Conservation (phyloP, 345 rosid species). For the Dipteronia dyeriana region DNA sequence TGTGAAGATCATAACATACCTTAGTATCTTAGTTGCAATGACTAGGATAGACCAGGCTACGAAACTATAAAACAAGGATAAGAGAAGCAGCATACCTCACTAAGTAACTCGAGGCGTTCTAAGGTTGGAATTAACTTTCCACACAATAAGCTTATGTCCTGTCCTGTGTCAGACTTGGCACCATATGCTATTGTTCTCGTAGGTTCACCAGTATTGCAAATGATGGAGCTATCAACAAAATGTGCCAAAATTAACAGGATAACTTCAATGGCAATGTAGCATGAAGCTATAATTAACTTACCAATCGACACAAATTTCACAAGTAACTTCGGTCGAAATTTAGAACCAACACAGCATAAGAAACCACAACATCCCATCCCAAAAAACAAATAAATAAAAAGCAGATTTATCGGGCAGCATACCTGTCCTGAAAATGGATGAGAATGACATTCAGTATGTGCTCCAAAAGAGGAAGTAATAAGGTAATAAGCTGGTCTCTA, state of each 20-base stretch:
- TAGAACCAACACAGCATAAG: not conserved
- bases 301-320: not conserved
- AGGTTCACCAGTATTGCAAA: slow-evolving; percentile 37
- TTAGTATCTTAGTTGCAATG: not conserved
- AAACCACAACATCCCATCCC: not conserved
- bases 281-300: not conserved
- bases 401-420: not conserved
- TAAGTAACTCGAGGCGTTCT: slow-evolving; percentile 78
- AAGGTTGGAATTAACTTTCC: slow-evolving; percentile 64
- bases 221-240: slow-evolving; percentile 44
- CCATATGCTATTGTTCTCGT: slow-evolving; percentile 42
- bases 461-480: slow-evolving; percentile 77
- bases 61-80: not conserved
- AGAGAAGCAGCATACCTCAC: slow-evolving; percentile 59
- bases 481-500: slow-evolving; percentile 70
- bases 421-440: slow-evolving; percentile 89
- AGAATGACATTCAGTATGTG: slow-evolving; percentile 70
- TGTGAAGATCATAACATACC: not conserved
- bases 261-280: not conserved
- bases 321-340: not conserved
- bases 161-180: slow-evolving; percentile 39
- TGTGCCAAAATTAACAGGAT: not conserved
- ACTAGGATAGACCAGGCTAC: not conserved
- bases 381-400: not conserved
- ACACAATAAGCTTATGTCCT: slow-evolving; percentile 49